Evolutionary conservation across 768 basidiomycete genomes (phyloP), one percentile per base, ranked within the genome.

Genomic region (Agaricus blazei): DNA sequence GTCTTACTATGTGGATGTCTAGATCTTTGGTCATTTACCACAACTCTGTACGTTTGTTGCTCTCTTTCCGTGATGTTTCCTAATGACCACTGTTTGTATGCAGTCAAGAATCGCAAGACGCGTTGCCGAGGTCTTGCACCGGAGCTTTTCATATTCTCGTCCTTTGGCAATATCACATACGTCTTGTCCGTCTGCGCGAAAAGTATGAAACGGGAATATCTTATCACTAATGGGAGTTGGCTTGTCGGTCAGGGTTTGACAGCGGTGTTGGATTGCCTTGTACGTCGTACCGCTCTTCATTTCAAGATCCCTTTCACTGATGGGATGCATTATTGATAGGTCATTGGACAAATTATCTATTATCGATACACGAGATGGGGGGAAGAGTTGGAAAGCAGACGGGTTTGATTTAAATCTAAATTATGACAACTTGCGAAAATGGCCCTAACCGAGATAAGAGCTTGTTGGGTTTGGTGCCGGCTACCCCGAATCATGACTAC

Each of bases 41-140:
- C 93, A 95, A 68, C 91, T 95, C 44, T 52, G 47, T 54, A 28
- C 40, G 26, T 55, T 45, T 50, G 52, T 56, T 45, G 15, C 34
- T 15, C 60, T 67, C 46, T 66, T 51, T 36, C 51, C 29, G 12
- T 28, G 49, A 49, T 7, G 8, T n/a, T 11, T 34, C 19, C 9
- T 23, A 5, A 36, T 34, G 15, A 7, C 29, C 5, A 29, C 28
- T 15, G 19, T 3, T 14, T 14, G 8, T 36, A 40, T n/a, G 44
- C 56, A 95, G 92, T 79, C 15, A 93, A 93, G 75, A 96, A 96
- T 68, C 66, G 82, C 59, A 78, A 86, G 63, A 98, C 96, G 7
- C 83, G 86, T 65, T 98, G 96, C 69, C 86, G 88, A 63, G 96
- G 97, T 11, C 78, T 98, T 46, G 90, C 90, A 9, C 85, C 92